A percentile compares a stretch with the other conserved stretches of the same genome.
These are phyloP conservation scores for Solidago caesia DNA, from an alignment of 129 eudicot species.

Conservation along the genomic window DNA sequence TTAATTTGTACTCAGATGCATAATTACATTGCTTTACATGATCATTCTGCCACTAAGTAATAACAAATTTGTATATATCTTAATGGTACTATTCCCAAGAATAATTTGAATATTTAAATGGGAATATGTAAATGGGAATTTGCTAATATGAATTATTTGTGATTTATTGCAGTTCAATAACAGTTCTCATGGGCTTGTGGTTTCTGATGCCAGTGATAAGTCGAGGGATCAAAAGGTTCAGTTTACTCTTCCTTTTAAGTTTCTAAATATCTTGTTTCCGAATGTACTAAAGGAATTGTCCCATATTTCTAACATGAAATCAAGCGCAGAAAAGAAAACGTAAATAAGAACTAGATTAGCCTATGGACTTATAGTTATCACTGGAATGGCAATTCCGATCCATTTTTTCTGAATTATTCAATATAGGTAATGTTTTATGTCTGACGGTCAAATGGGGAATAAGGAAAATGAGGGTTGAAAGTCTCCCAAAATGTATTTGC, in stretches of 20 bases:
- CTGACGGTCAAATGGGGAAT: neutral
- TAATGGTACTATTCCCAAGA: neutral
- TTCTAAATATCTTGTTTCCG: constrained; percentile 13
- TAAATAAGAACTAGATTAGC: constrained; percentile 1
- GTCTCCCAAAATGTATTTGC: neutral
- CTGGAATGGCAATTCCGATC: neutral
- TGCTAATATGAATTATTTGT: constrained; percentile 20
- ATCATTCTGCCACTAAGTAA: constrained; percentile 14
- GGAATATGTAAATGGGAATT: constrained; percentile 9
- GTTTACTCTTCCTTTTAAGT: constrained; percentile 2
- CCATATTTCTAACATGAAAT: neutral
- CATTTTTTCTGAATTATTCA: neutral
- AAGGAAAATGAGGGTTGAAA: neutral
- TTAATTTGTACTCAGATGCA: neutral
- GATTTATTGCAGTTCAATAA: constrained; percentile 50
- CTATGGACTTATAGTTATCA: neutral
- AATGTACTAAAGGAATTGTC: neutral
- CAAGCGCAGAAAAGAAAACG: neutral
- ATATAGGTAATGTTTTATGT: neutral
- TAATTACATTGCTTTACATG: neutral
- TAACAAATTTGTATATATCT: neutral
- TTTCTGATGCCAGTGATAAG: constrained; percentile 88
- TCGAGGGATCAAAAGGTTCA: constrained; percentile 82
- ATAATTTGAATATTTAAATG: neutral
- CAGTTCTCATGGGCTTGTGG: constrained; percentile 49